These are phyloP conservation scores for Tilletiopsis washingtonensis DNA, from an alignment of 1,284 basidiomycete species.

Conservation along the genomic window DNA sequence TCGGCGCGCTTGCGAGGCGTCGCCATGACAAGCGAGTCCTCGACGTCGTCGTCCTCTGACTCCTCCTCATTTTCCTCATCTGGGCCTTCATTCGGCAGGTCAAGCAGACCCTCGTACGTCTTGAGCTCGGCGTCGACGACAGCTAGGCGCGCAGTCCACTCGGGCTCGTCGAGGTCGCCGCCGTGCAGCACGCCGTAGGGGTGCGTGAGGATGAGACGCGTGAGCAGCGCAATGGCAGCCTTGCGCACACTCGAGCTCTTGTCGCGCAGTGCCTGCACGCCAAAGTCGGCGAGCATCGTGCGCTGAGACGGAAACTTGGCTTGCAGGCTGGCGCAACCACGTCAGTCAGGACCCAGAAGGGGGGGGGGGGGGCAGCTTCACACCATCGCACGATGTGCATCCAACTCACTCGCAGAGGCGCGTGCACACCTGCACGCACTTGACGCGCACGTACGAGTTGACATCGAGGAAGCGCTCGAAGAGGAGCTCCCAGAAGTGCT, in stretches of 20 bases:
- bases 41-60: constrained; percentile 45
- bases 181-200: constrained; percentile 81
- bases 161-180: constrained; percentile 64
- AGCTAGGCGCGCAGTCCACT: constrained; percentile 65
- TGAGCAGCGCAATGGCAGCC: constrained; percentile 69
- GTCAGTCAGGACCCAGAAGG: too few species aligned
- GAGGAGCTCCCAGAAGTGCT: constrained; percentile 71
- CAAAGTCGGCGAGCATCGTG: constrained; percentile 64
- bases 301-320: constrained; percentile 82
- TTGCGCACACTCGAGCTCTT: constrained; percentile 82
- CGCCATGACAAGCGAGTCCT: constrained; percentile 23
- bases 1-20: background rate
- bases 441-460: constrained; percentile 82
- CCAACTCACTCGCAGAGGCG: constrained; percentile 58
- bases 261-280: constrained; percentile 76
- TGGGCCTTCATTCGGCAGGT: constrained; percentile 30
- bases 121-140: constrained; percentile 56
- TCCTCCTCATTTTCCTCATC: constrained; percentile 46
- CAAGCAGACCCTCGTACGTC: constrained; percentile 31
- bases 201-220: constrained; percentile 74
- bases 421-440: constrained; percentile 69
- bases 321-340: constrained; percentile 60
- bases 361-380: background rate
- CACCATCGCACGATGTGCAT: background rate
- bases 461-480: constrained; percentile 80